Evolutionary conservation across 192 early-diverging fungal genomes (phyloP), one percentile per base, ranked within the genome.

Genomic region (Umbelopsis isabellina): DNA sequence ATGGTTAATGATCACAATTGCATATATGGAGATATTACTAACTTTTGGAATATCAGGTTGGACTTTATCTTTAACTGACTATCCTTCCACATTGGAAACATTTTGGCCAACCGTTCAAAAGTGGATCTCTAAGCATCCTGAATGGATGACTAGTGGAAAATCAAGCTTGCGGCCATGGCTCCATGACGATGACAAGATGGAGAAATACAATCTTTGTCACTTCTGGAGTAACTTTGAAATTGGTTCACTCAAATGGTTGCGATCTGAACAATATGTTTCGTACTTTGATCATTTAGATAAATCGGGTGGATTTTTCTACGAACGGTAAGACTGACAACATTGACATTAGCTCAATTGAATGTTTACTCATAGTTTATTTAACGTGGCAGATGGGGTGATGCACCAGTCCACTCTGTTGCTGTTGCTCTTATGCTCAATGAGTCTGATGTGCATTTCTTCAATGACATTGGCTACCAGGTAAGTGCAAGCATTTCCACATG

Each of bases 181-280:
- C 30, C 51, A 65, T 33, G 84, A 86, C 10, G 73, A 82, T 47
- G 76, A 79, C 13, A 67, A 79, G 21, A 75, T 75, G 13, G 49
- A 75, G 46, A 78, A 73, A 3, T 91, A 91, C 73, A 90, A 88
- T 33, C 66, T 73, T 33, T 92, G 91, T 70, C 89, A 92, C 52
- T 91, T 92, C 53, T 92, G 91, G 91, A 89, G 89, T 58, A 96
- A 95, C 76, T 95, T 96, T 80, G 93, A 96, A 73, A 90, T 91
- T 66, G 90, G 77, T 1, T 47, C 68, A 27, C 49, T 92, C 18
- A 68, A 82, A 25, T 77, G 90, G 18, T 90, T 87, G 74, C 77
- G 86, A 5, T 82, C 80, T 22, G 66, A 71, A 44, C 78, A 78
- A 23, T 92, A 92, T 69, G 48, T 78, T 12, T 75, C 72, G 9